Conservation (phyloP, 257 asterid species). For the Gentiana macrophylla region DNA sequence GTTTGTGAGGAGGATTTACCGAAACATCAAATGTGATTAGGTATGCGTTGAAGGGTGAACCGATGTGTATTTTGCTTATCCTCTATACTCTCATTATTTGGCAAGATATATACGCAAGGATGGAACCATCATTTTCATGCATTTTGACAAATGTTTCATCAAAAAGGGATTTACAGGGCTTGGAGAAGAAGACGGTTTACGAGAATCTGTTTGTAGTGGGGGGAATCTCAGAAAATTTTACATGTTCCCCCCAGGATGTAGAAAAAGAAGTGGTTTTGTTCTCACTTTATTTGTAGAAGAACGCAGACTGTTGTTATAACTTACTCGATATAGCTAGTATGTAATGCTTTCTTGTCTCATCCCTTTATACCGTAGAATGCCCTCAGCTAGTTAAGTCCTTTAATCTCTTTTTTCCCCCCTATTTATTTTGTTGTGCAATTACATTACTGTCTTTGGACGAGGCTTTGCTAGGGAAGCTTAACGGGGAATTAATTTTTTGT, state of each 20-base stretch:
- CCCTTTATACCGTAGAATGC: slow-evolving; percentile 7
- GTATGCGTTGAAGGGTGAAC: background rate
- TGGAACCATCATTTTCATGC: slow-evolving; percentile 7
- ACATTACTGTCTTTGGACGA: slow-evolving; percentile 6
- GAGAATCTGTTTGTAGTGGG: slow-evolving; percentile 10
- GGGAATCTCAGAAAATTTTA: slow-evolving; percentile 22
- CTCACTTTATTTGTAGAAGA: slow-evolving; percentile 16
- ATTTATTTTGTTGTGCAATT: slow-evolving; percentile 10
- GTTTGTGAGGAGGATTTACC: slow-evolving; percentile 92
- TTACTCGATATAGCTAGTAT: slow-evolving; percentile 8
- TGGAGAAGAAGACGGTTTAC: slow-evolving; percentile 23
- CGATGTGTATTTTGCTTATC: slow-evolving; percentile 2
- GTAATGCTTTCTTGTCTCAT: slow-evolving; percentile 14
- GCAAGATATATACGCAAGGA: slow-evolving; percentile 8
- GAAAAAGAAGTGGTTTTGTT: slow-evolving; percentile 10
- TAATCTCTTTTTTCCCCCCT: background rate
- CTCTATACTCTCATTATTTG: background rate
- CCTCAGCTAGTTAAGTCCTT: background rate
- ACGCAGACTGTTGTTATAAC: slow-evolving; percentile 20
- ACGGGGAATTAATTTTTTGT: slow-evolving; percentile 8
- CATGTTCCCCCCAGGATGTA: slow-evolving; percentile 22
- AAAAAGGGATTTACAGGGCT: slow-evolving; percentile 7
- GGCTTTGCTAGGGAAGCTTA: slow-evolving; percentile 5
- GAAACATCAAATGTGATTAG: slow-evolving; percentile 90
- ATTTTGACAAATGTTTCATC: slow-evolving; percentile 2